These are phyloP conservation scores for Monilinia fructicola DNA, from an alignment of 2,329 filamentous ascomycete genomes.

Conservation along the genomic window DNA sequence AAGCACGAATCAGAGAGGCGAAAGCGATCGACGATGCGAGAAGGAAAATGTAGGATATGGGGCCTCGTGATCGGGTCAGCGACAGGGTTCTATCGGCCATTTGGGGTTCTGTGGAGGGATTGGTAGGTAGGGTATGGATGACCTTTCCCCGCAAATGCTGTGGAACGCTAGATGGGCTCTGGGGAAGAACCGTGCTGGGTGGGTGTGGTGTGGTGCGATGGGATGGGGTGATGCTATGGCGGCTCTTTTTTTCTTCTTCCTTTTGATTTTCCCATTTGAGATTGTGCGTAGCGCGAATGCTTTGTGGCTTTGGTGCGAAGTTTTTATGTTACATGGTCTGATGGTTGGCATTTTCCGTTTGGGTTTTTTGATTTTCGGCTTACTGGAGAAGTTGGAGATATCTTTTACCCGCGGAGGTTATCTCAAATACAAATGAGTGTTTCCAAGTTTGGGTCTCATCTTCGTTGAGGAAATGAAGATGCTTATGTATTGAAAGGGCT, in stretches of 20 bases:
- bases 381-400: background rate
- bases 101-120: background rate
- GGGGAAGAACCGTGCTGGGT: background rate
- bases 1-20: too few species aligned
- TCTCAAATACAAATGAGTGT: background rate
- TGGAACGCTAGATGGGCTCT: background rate
- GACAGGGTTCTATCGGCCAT: background rate
- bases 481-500: slow-evolving; percentile 30
- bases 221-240: background rate
- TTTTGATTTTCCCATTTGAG: background rate
- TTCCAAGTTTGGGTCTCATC: background rate
- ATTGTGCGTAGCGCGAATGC: background rate
- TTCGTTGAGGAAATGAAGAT: slow-evolving; percentile 40
- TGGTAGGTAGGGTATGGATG: background rate
- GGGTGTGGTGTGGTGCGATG: background rate
- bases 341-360: background rate
- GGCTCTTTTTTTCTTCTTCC: background rate
- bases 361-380: background rate
- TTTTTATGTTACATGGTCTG: background rate
- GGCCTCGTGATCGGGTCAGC: slow-evolving; percentile 3
- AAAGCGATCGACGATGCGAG: background rate
- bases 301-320: background rate
- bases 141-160: slow-evolving; percentile 2
- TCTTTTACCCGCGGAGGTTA: background rate
- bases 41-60: background rate